phyloP scores from a whole-genome alignment of 2,329 filamentous ascomycete genomes.

The Capronia coronata region DNA sequence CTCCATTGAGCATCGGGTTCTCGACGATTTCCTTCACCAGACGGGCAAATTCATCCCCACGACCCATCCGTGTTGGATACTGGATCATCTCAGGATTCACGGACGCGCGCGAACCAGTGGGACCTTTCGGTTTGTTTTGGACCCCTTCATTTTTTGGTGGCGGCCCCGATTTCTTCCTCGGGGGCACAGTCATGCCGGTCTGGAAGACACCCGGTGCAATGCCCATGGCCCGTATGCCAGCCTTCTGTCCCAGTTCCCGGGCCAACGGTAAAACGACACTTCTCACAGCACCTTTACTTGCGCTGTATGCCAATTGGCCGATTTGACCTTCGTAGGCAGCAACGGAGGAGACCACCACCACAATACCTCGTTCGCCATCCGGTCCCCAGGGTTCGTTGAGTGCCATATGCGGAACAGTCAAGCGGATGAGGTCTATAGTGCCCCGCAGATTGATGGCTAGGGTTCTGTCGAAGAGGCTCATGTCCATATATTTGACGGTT shows the following conservation, averaged over 20 bases:
- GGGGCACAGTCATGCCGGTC: slow-evolving; percentile 26
- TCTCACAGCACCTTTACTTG: slow-evolving; percentile 28
- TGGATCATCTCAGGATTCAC: slow-evolving; percentile 27
- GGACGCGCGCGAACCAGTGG: slow-evolving; percentile 14
- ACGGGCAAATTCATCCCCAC: slow-evolving; percentile 27
- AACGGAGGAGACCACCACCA: slow-evolving; percentile 27
- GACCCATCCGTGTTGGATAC: slow-evolving; percentile 28
- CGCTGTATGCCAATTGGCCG: slow-evolving; percentile 29
- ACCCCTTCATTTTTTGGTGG: slow-evolving; percentile 13
- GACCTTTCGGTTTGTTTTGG: slow-evolving; percentile 10
- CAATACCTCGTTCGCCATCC: slow-evolving; percentile 27
- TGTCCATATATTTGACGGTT: slow-evolving; percentile 40
- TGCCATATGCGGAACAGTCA: slow-evolving; percentile 27
- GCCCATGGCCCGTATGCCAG: slow-evolving; percentile 28
- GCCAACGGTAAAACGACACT: slow-evolving; percentile 29
- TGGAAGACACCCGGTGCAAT: slow-evolving; percentile 29
- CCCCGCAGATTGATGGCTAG: slow-evolving; percentile 40
- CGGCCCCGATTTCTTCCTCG: slow-evolving; percentile 7
- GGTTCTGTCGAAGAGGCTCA: slow-evolving; percentile 52
- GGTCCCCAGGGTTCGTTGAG: slow-evolving; percentile 21
- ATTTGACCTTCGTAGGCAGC: slow-evolving; percentile 29
- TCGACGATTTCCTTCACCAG: slow-evolving; percentile 28
- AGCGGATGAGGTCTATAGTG: slow-evolving; percentile 28
- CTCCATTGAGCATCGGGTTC: slow-evolving; percentile 30
- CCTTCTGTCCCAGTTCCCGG: slow-evolving; percentile 27